Percentiles rank a stretch among this genome's conserved stretches.
These are phyloP conservation scores for Leccinum incarnatum DNA, from an alignment of 768 basidiomycete species.

Conservation along the genomic window DNA sequence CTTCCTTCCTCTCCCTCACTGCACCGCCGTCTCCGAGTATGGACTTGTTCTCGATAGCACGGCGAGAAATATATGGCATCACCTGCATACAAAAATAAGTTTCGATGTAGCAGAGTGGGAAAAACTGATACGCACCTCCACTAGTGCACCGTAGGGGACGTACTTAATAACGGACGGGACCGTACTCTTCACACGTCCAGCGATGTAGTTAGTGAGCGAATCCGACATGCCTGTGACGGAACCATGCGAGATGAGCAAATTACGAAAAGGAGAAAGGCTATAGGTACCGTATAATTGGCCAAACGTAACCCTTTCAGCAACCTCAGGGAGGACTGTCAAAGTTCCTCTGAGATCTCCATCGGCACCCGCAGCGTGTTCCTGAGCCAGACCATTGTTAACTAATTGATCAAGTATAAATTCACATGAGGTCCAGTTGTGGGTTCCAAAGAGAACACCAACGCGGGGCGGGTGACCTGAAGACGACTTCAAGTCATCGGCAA, in stretches of 20 bases:
- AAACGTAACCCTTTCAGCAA: slow-evolving; percentile 65
- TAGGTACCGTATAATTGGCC: slow-evolving; percentile 80
- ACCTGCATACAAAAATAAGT: slow-evolving; percentile 42
- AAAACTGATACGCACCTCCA: slow-evolving; percentile 44
- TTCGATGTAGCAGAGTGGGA: background rate
- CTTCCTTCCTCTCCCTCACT: slow-evolving; percentile 31
- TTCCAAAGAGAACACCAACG: slow-evolving; percentile 78
- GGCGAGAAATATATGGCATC: slow-evolving; percentile 85
- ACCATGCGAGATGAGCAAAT: background rate
- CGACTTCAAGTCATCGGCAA: slow-evolving; percentile 49
- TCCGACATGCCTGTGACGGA: slow-evolving; percentile 74
- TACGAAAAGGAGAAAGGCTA: background rate
- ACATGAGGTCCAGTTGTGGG: slow-evolving; percentile 78
- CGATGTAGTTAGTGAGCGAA: slow-evolving; percentile 70
- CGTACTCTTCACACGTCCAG: slow-evolving; percentile 45
- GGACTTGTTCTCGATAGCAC: slow-evolving; percentile 93
- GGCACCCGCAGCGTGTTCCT: slow-evolving; percentile 13
- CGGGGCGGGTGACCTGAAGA: slow-evolving; percentile 13
- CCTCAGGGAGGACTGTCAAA: slow-evolving; percentile 48
- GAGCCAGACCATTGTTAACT: slow-evolving; percentile 48
- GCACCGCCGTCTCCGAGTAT: slow-evolving; percentile 76
- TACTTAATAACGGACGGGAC: slow-evolving; percentile 84
- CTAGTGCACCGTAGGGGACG: slow-evolving; percentile 71
- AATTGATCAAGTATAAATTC: slow-evolving; percentile 60
- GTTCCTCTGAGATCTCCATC: slow-evolving; percentile 24